Conservation (phyloP, 352 stramenopile genomes). For the Albugo candida region DNA sequence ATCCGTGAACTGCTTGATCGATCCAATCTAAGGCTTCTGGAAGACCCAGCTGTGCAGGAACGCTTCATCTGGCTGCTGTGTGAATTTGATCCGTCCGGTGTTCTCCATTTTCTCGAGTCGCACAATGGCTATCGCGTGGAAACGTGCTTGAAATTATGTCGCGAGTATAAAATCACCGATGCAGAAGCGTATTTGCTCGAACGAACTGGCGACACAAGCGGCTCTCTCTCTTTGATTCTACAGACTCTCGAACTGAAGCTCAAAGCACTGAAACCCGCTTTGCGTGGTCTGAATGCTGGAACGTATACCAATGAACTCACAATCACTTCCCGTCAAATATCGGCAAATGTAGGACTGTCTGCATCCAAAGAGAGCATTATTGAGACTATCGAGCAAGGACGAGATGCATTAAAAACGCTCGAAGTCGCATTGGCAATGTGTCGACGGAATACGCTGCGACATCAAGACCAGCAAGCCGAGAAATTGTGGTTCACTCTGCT, state of each 20-base stretch:
- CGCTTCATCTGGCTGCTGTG: conserved; percentile 63
- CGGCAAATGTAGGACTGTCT: neutral
- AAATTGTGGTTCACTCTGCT: conserved; percentile 91
- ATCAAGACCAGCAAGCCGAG: conserved; percentile 76
- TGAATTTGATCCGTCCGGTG: conserved; percentile 50
- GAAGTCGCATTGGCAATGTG: conserved; percentile 85
- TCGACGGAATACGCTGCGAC: conserved; percentile 79
- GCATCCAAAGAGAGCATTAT: conserved; percentile 56
- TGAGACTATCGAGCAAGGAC: conserved; percentile 50
- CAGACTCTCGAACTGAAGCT: conserved; percentile 84
- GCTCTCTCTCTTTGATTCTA: conserved; percentile 82
- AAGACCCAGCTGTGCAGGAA: conserved; percentile 66
- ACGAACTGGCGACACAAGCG: conserved; percentile 83
- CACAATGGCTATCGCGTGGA: conserved; percentile 81
- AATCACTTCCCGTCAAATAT: neutral
- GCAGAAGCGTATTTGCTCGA: conserved; percentile 86
- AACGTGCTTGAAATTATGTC: conserved; percentile 62
- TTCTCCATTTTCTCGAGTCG: conserved; percentile 64
- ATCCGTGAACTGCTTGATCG: conserved; percentile 65
- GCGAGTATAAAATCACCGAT: conserved; percentile 69
- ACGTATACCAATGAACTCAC: conserved; percentile 11
- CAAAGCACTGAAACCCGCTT: conserved; percentile 75
- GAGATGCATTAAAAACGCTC: conserved; percentile 77
- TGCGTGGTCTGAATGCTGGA: conserved; percentile 16
- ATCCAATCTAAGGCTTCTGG: conserved; percentile 36